phyloP scores from a whole-genome alignment of 371 early-diverging fungal species.

The Chytridium lagenaria region DNA sequence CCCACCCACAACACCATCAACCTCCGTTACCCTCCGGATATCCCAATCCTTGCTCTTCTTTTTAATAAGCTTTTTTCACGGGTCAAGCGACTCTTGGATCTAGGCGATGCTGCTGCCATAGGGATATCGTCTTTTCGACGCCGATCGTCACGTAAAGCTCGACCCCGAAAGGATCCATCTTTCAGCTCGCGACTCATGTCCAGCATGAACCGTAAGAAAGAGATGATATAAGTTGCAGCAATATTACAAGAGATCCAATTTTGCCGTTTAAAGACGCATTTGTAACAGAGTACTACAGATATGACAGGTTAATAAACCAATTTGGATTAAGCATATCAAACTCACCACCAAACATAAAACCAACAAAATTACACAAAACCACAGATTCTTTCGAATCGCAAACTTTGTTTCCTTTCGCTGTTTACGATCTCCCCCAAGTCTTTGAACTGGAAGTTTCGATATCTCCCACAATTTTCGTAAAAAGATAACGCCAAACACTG shows the following conservation, averaged over 20 bases:
- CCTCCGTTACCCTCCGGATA: neutral
- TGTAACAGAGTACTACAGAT: neutral
- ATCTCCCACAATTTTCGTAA: neutral
- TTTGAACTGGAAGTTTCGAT: neutral
- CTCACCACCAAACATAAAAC: neutral
- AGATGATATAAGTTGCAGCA: neutral
- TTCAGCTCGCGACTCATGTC: constrained; percentile 1
- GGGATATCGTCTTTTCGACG: too few species aligned
- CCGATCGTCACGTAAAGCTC: too few species aligned
- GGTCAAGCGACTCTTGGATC: too few species aligned
- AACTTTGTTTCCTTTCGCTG: neutral
- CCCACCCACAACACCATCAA: neutral
- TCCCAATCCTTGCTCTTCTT: neutral
- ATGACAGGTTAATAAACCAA: neutral
- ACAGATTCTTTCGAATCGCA: neutral
- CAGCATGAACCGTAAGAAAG: constrained; percentile 10
- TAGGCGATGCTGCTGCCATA: neutral
- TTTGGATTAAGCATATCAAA: neutral
- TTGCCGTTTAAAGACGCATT: neutral
- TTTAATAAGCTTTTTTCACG: neutral
- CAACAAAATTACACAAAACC: neutral
- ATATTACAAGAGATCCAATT: neutral
- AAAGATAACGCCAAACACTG: neutral
- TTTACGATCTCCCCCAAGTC: neutral
- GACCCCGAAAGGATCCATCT: too few species aligned